phyloP scores from a whole-genome alignment of 1,139 yeast genomes.

The Debaryomycetaceae sp. region DNA sequence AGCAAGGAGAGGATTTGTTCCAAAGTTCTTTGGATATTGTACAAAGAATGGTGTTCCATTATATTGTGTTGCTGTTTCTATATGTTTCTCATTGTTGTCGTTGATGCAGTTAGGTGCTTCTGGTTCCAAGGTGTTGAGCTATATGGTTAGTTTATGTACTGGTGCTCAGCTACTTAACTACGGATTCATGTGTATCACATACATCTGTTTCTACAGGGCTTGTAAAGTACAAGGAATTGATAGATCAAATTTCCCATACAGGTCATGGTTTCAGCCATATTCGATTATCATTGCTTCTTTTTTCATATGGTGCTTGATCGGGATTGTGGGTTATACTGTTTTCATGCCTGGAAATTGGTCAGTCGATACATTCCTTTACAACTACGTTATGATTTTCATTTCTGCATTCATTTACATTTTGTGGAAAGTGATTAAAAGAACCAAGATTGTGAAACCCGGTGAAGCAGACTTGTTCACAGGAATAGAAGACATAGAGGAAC shows the following conservation, averaged over 20 bases:
- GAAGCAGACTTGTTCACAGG: conserved; percentile 35
- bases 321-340: conserved; percentile 37
- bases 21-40: conserved; percentile 30
- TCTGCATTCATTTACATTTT: conserved; percentile 24
- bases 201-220: conserved; percentile 58
- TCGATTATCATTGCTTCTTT: conserved; percentile 26
- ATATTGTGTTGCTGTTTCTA: conserved; percentile 38
- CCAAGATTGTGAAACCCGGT: conserved; percentile 24
- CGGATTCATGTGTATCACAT: conserved; percentile 59
- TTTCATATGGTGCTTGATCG: conserved; percentile 32
- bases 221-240: conserved; percentile 40
- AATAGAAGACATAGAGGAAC: conserved; percentile 40
- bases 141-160: conserved; percentile 75
- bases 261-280: conserved; percentile 33
- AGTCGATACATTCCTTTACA: conserved; percentile 38
- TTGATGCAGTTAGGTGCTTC: conserved; percentile 9
- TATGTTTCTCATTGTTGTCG: conserved; percentile 33
- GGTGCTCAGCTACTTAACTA: conserved; percentile 78
- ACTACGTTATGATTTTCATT: conserved; percentile 40
- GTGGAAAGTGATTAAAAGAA: conserved; percentile 34
- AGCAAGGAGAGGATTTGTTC: conserved; percentile 39
- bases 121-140: conserved; percentile 64
- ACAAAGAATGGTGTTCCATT: conserved; percentile 61
- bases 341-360: conserved; percentile 30
- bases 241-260: conserved; percentile 24